Conservation (phyloP, 257 asterid species). For the Solanum sejunctum region DNA sequence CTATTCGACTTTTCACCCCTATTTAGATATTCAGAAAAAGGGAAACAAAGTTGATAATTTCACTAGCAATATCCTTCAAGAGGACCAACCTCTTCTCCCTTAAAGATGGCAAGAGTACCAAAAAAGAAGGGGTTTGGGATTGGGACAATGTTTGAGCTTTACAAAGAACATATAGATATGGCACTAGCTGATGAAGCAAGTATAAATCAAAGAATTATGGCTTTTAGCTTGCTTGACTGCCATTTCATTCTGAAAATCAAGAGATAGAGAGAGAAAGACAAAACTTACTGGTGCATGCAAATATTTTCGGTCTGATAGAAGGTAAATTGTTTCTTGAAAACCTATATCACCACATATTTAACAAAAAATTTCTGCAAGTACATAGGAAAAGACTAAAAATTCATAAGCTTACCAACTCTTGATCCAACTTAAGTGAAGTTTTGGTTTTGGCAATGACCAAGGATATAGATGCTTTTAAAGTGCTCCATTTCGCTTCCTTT, state of each 20-base stretch:
- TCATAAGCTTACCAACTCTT: too few species aligned
- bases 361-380: too few species aligned
- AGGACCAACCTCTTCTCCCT: background rate
- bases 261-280: background rate
- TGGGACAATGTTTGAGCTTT: background rate
- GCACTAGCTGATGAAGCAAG: background rate
- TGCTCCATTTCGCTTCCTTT: too few species aligned
- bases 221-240: background rate
- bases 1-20: too few species aligned
- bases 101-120: background rate
- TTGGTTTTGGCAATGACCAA: too few species aligned
- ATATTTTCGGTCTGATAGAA: conserved; percentile 27
- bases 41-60: background rate
- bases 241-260: background rate
- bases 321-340: too few species aligned
- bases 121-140: background rate
- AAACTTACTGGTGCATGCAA: conserved; percentile 39
- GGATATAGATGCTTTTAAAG: too few species aligned
- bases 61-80: background rate
- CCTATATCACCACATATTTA: too few species aligned
- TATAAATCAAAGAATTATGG: background rate
- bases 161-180: background rate
- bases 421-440: too few species aligned
- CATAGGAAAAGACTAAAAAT: too few species aligned
- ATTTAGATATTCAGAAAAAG: background rate